Evolutionary conservation across 1,284 basidiomycete species (phyloP).

Genomic region (Pisolithus thermaeus): DNA sequence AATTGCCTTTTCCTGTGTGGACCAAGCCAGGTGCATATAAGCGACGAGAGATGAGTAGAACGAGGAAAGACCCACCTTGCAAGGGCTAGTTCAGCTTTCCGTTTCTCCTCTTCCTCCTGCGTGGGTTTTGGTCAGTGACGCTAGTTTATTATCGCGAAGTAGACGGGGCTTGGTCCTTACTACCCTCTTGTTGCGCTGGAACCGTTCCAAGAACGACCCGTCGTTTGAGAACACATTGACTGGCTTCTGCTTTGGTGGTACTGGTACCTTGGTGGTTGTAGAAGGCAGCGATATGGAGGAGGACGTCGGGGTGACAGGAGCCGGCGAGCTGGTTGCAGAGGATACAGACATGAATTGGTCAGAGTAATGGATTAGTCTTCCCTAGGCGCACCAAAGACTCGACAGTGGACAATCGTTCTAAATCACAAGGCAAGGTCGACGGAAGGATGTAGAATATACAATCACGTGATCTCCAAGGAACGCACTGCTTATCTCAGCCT

Average conservation of each 20-base stretch:
- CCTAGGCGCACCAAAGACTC: too few relatives aligned
- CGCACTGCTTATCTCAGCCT: too few relatives aligned
- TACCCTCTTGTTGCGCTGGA: conserved; percentile 49
- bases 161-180: too few relatives aligned
- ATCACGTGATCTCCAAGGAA: too few relatives aligned
- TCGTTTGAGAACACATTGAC: conserved; percentile 55
- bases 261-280: conserved; percentile 2
- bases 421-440: too few relatives aligned
- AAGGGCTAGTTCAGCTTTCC: conserved; percentile 44
- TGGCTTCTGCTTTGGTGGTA: conserved; percentile 36
- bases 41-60: conserved; percentile 4
- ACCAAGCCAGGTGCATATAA: neutral
- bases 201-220: conserved; percentile 54
- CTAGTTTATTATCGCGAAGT: neutral
- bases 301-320: conserved; percentile 15
- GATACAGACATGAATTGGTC: neutral
- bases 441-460: too few relatives aligned
- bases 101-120: conserved; percentile 57
- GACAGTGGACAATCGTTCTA: too few relatives aligned
- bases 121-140: neutral
- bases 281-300: conserved; percentile 13
- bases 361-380: neutral
- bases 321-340: conserved; percentile 4
- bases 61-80: conserved; percentile 33
- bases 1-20: conserved; percentile 50